Conservation (phyloP, 306 rosid genomes). For the Cucurbita moschata region DNA sequence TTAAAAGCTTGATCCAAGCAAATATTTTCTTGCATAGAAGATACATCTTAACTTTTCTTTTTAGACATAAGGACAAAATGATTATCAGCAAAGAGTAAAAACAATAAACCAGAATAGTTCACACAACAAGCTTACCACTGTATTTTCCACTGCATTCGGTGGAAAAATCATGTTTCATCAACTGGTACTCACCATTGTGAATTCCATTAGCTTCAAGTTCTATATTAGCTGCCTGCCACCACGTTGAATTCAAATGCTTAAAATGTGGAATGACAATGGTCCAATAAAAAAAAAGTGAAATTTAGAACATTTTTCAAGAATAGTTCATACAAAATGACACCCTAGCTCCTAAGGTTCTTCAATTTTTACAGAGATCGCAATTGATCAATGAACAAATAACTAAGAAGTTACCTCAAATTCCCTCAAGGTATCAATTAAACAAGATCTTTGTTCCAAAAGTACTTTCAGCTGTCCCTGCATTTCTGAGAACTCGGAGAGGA, state of each 20-base stretch:
- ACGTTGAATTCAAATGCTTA: constrained; percentile 9
- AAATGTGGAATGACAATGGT: neutral
- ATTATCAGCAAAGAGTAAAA: neutral
- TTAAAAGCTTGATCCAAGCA: neutral
- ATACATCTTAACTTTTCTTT: neutral
- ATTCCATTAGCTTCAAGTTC: constrained; percentile 73
- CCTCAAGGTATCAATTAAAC: constrained; percentile 65
- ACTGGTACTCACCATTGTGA: constrained; percentile 60
- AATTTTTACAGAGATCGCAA: neutral
- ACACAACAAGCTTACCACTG: constrained; percentile 47
- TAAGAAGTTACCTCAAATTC: constrained; percentile 67
- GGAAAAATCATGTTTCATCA: constrained; percentile 69
- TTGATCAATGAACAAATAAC: neutral
- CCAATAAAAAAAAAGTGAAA: neutral
- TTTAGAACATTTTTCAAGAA: neutral
- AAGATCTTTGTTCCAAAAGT: constrained; percentile 55
- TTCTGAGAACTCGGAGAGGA: constrained; percentile 69
- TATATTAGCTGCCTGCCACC: constrained; percentile 71
- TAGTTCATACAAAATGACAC: neutral
- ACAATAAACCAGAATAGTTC: constrained; percentile 4
- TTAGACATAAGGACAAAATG: neutral
- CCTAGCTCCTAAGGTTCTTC: neutral
- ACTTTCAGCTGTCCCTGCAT: constrained; percentile 51
- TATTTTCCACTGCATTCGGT: constrained; percentile 69
- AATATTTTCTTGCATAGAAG: neutral